These are phyloP conservation scores for Saturnispora sanitii DNA, from an alignment of 805 yeast species.

Conservation along the genomic window DNA sequence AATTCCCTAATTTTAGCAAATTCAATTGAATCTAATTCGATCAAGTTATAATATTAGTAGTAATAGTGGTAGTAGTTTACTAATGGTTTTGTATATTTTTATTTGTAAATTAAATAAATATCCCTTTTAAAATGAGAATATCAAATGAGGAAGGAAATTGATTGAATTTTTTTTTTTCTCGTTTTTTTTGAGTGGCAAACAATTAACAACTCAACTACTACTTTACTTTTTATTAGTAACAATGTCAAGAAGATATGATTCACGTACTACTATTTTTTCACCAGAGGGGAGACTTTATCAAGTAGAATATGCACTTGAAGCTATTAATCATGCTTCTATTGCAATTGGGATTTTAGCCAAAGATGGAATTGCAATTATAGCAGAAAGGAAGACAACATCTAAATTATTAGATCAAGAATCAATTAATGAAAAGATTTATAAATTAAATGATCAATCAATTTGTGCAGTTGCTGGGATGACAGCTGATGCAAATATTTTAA, in stretches of 20 bases:
- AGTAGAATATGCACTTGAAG: constrained; percentile 88
- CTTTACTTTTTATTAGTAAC: neutral
- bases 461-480: constrained; percentile 98
- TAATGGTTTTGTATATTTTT: neutral
- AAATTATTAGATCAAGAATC: constrained; percentile 90
- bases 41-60: neutral
- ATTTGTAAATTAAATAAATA: neutral
- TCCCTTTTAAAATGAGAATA: too few species aligned
- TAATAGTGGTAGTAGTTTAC: neutral
- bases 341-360: constrained; percentile 67
- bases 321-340: constrained; percentile 75
- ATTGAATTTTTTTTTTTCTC: neutral
- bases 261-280: constrained; percentile 96
- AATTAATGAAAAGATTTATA: constrained; percentile 85
- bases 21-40: neutral
- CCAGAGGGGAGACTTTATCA: constrained; percentile 98
- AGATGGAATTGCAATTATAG: constrained; percentile 91
- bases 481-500: constrained; percentile 88
- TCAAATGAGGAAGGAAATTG: neutral
- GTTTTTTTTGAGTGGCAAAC: constrained; percentile 1
- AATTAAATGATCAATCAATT: constrained; percentile 55
- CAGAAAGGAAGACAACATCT: constrained; percentile 91
- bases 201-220: neutral
- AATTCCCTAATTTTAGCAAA: neutral
- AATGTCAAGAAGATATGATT: constrained; percentile 96